A percentile compares a stretch with the other conserved stretches of the same genome.
Evolutionary conservation across 1,139 yeast species (phyloP).

Genomic region (Yarrowia galli): DNA sequence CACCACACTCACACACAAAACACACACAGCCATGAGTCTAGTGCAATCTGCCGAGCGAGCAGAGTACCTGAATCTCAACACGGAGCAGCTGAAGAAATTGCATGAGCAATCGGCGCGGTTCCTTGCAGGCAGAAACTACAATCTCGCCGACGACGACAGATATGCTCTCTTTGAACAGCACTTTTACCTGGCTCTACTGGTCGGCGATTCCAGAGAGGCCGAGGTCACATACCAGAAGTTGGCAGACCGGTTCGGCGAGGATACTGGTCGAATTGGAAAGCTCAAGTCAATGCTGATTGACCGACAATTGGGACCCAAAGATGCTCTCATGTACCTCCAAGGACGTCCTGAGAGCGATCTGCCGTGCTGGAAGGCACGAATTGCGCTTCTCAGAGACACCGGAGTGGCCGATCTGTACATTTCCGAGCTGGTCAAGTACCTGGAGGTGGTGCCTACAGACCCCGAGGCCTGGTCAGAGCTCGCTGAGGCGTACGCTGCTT

Average conservation of each 20-base stretch:
- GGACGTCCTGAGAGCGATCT: conserved; percentile 50
- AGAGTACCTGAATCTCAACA: conserved; percentile 43
- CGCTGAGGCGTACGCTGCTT: conserved; percentile 63
- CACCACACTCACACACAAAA: background rate
- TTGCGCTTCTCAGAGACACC: conserved; percentile 49
- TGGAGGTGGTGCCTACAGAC: conserved; percentile 73
- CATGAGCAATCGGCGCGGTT: conserved; percentile 49
- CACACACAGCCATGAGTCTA: conserved; percentile 11
- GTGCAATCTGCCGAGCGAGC: conserved; percentile 21
- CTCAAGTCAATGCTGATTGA: conserved; percentile 66
- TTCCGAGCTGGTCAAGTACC: conserved; percentile 57
- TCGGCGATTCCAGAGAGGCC: conserved; percentile 77
- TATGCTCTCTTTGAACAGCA: conserved; percentile 72
- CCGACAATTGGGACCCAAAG: conserved; percentile 59
- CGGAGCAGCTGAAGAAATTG: conserved; percentile 46
- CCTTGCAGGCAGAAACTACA: conserved; percentile 50
- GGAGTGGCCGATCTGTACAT: conserved; percentile 55
- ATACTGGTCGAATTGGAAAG: conserved; percentile 64
- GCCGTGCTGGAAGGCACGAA: conserved; percentile 52
- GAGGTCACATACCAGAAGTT: conserved; percentile 67
- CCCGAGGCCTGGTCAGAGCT: conserved; percentile 79
- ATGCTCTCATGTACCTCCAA: conserved; percentile 53
- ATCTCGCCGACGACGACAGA: conserved; percentile 59
- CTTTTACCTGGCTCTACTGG: conserved; percentile 68
- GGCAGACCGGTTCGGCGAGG: conserved; percentile 65